phyloP scores from a whole-genome alignment of 257 asterid genomes.

The Ophiorrhiza pumila region DNA sequence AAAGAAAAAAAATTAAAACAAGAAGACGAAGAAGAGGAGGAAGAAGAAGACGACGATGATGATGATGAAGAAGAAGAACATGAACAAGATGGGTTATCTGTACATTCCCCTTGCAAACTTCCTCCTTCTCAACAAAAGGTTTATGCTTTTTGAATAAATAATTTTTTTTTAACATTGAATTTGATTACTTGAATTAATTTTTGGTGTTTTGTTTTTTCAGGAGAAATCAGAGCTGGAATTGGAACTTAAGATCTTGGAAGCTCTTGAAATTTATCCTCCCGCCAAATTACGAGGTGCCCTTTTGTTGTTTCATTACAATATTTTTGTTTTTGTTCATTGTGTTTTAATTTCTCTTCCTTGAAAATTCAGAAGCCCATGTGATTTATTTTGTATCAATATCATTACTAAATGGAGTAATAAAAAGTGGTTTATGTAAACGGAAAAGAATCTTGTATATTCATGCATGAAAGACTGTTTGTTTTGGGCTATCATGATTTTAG shows the following conservation, averaged over 20 bases:
- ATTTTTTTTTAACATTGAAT: not conserved
- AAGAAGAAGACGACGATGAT: slow-evolving; percentile 30
- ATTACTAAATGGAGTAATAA: not conserved
- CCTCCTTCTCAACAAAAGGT: slow-evolving; percentile 58
- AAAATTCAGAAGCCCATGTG: not conserved
- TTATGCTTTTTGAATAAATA: not conserved
- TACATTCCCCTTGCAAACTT: slow-evolving; percentile 89
- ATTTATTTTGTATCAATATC: not conserved
- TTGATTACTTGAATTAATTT: not conserved
- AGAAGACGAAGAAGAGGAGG: slow-evolving; percentile 26
- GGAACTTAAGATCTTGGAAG: slow-evolving; percentile 81
- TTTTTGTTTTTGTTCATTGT: not conserved
- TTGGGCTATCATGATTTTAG: not conserved
- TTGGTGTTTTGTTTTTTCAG: slow-evolving; percentile 27
- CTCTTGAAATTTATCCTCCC: slow-evolving; percentile 90
- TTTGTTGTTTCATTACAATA: not conserved
- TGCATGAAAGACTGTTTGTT: not conserved
- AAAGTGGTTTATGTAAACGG: not conserved
- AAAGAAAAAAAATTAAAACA: slow-evolving; percentile 6
- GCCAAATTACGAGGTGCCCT: slow-evolving; percentile 65
- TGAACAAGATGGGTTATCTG: slow-evolving; percentile 86
- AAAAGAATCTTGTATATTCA: not conserved
- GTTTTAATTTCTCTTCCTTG: not conserved
- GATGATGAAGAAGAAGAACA: slow-evolving; percentile 39
- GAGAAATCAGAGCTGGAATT: slow-evolving; percentile 84